Evolutionary conservation across 345 rosid species (phyloP), one percentile per base, ranked within the genome.

Genomic region (Citrus sp.): DNA sequence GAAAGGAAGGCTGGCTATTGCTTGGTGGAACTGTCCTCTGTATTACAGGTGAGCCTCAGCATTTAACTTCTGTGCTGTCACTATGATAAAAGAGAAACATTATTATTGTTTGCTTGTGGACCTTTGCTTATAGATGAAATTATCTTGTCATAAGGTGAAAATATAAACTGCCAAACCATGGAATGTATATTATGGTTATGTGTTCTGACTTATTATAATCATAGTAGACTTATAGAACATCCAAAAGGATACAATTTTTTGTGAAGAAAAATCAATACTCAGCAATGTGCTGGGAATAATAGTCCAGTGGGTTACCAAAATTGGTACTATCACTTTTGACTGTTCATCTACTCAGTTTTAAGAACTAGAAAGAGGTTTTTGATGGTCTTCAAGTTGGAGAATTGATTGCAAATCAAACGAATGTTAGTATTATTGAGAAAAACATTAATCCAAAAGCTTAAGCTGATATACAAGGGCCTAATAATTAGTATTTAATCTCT

Each of bases 1-100:
- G 94, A 63, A 81, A 84, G 73, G 88, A 92, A 74, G 95, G 96
- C 7, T 95, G 98, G 95, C 84, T 90, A 40, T 84, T 88, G 73
- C 93, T 95, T 68, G 93, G 97, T 42, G 97, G 98, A 78, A 90
- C 90, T 75, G 87, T 93, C 84, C 94, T 93, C 84, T 90, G 98
- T 54, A 90, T 93, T 69, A 93, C 98, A 67, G 98, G 97, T 89
- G 56, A 70, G 72, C 75, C 60, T 68, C 66, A 73, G 8, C 51
- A 3, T 66, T 51, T 63, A 71, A 70, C 16, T 74, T 46, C 21
- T 42, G 13, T 71, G 12, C 25, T 71, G 35, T 34, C 10, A 25
- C n/a, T 22, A 51, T 5, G 30, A 18, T 37, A 32, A 4, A 65
- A 58, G 38, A 37, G 40, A 40, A 56, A 60, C 75, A 62, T 46